Conservation (phyloP, 768 basidiomycete species). For the Suillus brevipes region DNA sequence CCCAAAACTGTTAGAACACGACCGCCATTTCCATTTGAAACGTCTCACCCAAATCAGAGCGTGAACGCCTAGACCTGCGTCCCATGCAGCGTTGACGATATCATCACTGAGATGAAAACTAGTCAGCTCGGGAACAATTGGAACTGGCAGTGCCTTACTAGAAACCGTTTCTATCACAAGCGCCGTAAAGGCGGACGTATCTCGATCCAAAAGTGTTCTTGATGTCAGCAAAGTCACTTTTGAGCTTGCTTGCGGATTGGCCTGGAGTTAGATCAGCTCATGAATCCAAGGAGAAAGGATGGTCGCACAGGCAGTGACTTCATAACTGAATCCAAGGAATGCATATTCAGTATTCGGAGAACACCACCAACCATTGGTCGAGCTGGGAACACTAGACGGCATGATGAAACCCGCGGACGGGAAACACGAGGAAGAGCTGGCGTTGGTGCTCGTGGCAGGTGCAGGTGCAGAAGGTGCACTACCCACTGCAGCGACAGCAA, state of each 20-base stretch:
- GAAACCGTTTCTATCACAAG: slow-evolving; percentile 40
- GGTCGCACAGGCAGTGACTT: slow-evolving; percentile 59
- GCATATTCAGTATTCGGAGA: slow-evolving; percentile 62
- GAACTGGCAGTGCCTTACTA: slow-evolving; percentile 28
- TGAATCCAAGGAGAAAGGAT: neutral
- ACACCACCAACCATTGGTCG: slow-evolving; percentile 65
- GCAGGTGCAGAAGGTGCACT: neutral
- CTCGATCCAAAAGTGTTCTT: slow-evolving; percentile 58
- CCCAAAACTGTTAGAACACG: neutral
- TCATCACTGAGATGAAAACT: slow-evolving; percentile 46
- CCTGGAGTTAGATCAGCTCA: slow-evolving; percentile 38
- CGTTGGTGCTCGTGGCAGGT: neutral
- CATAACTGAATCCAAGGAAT: slow-evolving; percentile 78
- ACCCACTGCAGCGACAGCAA: neutral
- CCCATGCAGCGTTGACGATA: slow-evolving; percentile 68
- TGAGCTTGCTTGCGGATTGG: slow-evolving; percentile 52
- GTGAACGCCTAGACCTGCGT: slow-evolving; percentile 67
- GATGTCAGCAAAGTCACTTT: slow-evolving; percentile 60
- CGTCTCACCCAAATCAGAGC: slow-evolving; percentile 67
- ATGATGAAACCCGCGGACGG: slow-evolving; percentile 50
- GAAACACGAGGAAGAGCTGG: slow-evolving; percentile 30
- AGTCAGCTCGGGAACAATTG: neutral
- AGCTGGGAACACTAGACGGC: slow-evolving; percentile 50
- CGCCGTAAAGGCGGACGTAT: slow-evolving; percentile 57
- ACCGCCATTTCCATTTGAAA: neutral